phyloP scores from a whole-genome alignment of 192 early-diverging fungal genomes.

The Mortierella alpina region DNA sequence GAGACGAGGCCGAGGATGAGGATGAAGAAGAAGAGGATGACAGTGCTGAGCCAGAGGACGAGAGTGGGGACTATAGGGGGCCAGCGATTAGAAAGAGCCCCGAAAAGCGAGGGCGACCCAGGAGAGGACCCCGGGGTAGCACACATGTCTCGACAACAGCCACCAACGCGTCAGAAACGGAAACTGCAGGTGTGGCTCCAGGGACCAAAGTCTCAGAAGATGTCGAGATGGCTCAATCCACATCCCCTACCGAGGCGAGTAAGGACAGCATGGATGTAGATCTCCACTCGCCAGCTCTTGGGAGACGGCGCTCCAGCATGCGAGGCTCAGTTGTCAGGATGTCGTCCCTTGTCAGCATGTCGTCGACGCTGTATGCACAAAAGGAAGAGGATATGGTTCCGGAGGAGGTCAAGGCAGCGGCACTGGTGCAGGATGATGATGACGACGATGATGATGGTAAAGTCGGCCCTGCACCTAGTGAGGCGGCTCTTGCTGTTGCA shows the following conservation, averaged over 20 bases:
- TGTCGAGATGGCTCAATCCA: constrained; percentile 15
- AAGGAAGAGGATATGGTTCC: constrained; percentile 41
- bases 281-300: constrained; percentile 46
- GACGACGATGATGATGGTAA: constrained; percentile 51
- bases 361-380: constrained; percentile 44
- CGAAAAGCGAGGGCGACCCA: constrained; percentile 30
- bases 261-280: constrained; percentile 44
- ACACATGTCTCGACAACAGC: constrained; percentile 22
- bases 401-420: constrained; percentile 21
- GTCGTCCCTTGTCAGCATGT: constrained; percentile 54
- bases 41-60: background rate
- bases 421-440: constrained; percentile 25
- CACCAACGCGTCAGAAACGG: constrained; percentile 5
- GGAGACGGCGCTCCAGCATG: constrained; percentile 47
- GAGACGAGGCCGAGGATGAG: constrained; percentile 8
- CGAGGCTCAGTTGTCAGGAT: constrained; percentile 43
- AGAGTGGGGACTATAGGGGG: background rate
- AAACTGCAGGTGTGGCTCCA: background rate
- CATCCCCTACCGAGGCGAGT: constrained; percentile 4
- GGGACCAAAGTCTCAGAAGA: constrained; percentile 1
- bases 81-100: background rate
- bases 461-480: constrained; percentile 42
- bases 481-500: constrained; percentile 46
- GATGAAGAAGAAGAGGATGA: constrained; percentile 15
- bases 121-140: constrained; percentile 21